Evolutionary conservation across 495 filamentous ascomycete species (phyloP), one percentile per base, ranked within the genome.

Genomic region (Hypomontagnella monticulosa): DNA sequence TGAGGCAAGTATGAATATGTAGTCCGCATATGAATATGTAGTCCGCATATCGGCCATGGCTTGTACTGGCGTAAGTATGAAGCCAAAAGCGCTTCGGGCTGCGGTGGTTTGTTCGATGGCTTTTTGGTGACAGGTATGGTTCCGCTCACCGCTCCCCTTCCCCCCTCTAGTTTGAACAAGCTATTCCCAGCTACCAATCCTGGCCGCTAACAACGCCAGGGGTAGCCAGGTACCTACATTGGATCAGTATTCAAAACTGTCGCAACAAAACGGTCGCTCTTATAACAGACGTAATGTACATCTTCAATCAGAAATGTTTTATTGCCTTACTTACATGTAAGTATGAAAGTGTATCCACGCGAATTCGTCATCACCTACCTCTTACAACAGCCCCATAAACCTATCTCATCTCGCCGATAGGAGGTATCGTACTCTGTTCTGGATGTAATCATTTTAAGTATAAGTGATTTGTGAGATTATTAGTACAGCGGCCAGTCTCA

Each of bases 71-170:
- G 57, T 48, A 42, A 38, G 54, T 48, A 42, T 43, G 54, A 56
- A 49, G 53, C 34, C 32, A 52, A 42, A 46, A 60, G 36, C 2
- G 46, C 43, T 27, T 59, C 43, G 53, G 57, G 38, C 16, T 23
- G 19, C 37, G 56, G 16, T 44, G 63, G 63, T 57, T 57, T 67
- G 63, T 50, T 61, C 51, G 32, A 61, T 56, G 47, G 36, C 46
- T 34, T 44, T 66, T 27, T 60, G 46, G 60, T 65, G 37, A 61
- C 57, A 52, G 57, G 57, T 38, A 60, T 43, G 37, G 62, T 62
- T 57, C 61, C 57, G 56, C 62, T 70, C 67, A 70, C 67, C 67
- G 67, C 67, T 70, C 52, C 57, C 63, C 37, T 11, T 11, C 14
- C 8, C 51, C 51, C 47, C 41, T 64, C 51, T 53, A 36, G 46